phyloP scores from a whole-genome alignment of 768 basidiomycete species.

The Rhodotorula toruloides region DNA sequence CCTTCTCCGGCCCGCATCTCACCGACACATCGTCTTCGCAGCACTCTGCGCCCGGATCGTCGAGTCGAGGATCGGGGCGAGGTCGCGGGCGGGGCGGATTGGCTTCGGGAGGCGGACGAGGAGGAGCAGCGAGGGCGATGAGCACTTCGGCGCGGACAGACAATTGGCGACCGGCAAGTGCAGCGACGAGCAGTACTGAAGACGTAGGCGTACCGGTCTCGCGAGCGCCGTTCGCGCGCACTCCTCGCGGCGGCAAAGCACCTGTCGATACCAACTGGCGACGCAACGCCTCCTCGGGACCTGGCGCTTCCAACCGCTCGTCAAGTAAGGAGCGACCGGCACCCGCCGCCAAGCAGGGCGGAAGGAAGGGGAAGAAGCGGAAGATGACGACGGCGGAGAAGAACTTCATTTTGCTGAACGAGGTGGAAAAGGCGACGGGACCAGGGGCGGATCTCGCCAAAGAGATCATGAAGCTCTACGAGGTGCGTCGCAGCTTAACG shows the following conservation, averaged over 20 bases:
- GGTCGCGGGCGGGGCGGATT: neutral
- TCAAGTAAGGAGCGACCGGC: neutral
- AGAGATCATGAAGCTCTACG: conserved; percentile 26
- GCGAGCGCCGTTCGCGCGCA: neutral
- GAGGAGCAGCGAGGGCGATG: neutral
- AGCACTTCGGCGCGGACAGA: neutral
- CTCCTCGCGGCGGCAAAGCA: neutral
- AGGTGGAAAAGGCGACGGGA: conserved; percentile 7
- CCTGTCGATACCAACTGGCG: neutral
- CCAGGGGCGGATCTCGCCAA: conserved; percentile 1
- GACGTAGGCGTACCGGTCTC: neutral
- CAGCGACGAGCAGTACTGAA: neutral
- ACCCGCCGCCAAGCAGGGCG: neutral
- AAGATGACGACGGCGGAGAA: neutral
- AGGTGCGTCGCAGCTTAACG: neutral
- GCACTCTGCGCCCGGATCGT: neutral
- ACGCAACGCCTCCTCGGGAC: conserved; percentile 3
- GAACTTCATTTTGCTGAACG: too few relatives aligned
- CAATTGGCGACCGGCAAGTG: neutral
- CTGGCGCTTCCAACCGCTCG: too few relatives aligned
- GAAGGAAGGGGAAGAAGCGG: neutral
- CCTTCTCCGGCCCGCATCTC: neutral
- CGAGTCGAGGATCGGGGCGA: neutral
- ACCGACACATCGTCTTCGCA: neutral
- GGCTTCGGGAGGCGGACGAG: neutral